Conservation (phyloP, 2,329 filamentous ascomycete genomes). For the Hortaea sp. region DNA sequence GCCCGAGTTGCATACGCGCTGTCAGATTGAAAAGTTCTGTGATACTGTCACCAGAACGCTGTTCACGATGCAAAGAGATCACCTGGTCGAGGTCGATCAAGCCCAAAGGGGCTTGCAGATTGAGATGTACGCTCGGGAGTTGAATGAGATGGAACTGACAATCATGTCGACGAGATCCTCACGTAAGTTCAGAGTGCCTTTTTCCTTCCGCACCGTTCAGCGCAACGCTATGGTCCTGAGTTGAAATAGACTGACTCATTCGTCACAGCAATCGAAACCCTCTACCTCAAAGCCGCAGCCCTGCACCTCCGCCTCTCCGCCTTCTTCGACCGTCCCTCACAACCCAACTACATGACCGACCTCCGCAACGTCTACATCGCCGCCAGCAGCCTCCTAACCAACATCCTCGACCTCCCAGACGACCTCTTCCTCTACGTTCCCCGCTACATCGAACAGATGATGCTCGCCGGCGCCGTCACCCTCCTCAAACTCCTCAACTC, state of each 20-base stretch:
- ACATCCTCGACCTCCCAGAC: constrained; percentile 51
- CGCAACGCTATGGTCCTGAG: neutral
- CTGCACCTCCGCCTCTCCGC: constrained; percentile 68
- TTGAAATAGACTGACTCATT: constrained; percentile 46
- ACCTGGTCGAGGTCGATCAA: constrained; percentile 43
- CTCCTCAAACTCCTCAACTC: constrained; percentile 67
- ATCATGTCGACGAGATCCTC: constrained; percentile 22
- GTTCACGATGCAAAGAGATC: constrained; percentile 67
- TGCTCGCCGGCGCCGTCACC: constrained; percentile 69
- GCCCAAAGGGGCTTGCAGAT: constrained; percentile 26
- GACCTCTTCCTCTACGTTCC: constrained; percentile 56
- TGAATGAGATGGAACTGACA: constrained; percentile 27
- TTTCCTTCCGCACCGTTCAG: neutral
- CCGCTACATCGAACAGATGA: constrained; percentile 73
- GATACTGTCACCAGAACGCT: constrained; percentile 71
- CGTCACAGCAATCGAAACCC: constrained; percentile 36
- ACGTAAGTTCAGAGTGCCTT: constrained; percentile 11
- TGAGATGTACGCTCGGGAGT: constrained; percentile 27
- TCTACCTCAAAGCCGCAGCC: constrained; percentile 62
- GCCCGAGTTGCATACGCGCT: constrained; percentile 54
- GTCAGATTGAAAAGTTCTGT: constrained; percentile 64
- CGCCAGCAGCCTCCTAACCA: constrained; percentile 58
- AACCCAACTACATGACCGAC: constrained; percentile 62
- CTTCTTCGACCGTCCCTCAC: constrained; percentile 69
- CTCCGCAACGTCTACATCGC: constrained; percentile 67